Percentiles rank a stretch among this genome's conserved stretches.
phyloP scores from a whole-genome alignment of 2,329 filamentous ascomycete genomes.

The Microcyclospora pomicola region DNA sequence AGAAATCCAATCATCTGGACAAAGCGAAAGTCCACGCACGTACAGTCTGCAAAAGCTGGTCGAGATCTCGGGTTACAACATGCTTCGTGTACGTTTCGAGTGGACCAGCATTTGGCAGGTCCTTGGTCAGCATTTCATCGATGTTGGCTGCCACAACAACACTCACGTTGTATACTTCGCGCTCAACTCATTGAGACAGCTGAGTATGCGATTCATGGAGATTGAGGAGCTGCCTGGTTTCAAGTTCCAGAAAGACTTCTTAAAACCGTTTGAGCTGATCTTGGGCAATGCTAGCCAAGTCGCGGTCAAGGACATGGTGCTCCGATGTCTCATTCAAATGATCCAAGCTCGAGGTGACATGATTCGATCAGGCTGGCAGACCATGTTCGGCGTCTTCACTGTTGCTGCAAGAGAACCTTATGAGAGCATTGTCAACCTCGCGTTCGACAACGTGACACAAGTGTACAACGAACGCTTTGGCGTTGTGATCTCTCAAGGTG shows the following conservation, averaged over 20 bases:
- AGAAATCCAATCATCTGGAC: conserved; percentile 92
- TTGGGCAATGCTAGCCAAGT: conserved; percentile 85
- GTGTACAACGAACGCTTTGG: conserved; percentile 94
- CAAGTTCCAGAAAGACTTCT: conserved; percentile 98
- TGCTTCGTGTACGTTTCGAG: conserved; percentile 94
- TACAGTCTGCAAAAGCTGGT: conserved; percentile 97
- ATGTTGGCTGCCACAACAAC: conserved; percentile 91
- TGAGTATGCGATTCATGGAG: conserved; percentile 98
- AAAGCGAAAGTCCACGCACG: conserved; percentile 87
- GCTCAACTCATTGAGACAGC: conserved; percentile 81
- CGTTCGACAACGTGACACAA: conserved; percentile 90
- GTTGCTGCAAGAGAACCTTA: conserved; percentile 87
- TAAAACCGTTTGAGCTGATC: conserved; percentile 96
- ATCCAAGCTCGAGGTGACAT: conserved; percentile 94
- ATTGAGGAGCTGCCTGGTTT: conserved; percentile 95
- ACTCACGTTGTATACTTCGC: conserved; percentile 96
- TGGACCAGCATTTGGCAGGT: conserved; percentile 98
- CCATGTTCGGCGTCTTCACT: conserved; percentile 98
- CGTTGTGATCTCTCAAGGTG: conserved; percentile 88
- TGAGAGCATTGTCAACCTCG: conserved; percentile 89
- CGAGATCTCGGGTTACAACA: conserved; percentile 99
- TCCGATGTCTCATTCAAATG: conserved; percentile 96
- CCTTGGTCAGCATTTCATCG: conserved; percentile 96
- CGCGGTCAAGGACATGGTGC: conserved; percentile 91
- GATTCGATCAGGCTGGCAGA: conserved; percentile 94